Evolutionary conservation across 2,329 filamentous ascomycete genomes (phyloP), one percentile per base, ranked within the genome.

Genomic region (Neofusicoccum kwambonambiense): DNA sequence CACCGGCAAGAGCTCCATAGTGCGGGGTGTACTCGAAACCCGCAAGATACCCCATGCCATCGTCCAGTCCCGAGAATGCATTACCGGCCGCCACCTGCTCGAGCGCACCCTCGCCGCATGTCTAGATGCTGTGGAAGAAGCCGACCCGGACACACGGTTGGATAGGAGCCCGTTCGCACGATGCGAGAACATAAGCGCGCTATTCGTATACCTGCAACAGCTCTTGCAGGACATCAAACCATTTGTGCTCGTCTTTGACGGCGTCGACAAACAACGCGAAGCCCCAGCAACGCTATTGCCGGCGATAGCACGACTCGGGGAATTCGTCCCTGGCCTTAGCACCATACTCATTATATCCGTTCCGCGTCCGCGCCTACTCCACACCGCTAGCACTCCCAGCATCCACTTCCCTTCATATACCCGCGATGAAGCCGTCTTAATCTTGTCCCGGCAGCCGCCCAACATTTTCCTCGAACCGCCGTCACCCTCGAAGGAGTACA

Each of bases 171-270:
- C 81, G 27, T 84, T 86, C 61, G 82, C 84, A 35, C 83, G 89
- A 67, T 96, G 92, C 74, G 93, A 97, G 79, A 92, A 90, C 67
- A 79, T 97, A 61, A 90, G 91, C 65, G 87, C 90, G 61, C 80
- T 98, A 67, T 84, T 86, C 1, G 90, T 92, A 31, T 87, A 93
- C 71, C 80, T 98, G 65, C 84, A 84, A 67, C 85, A 82, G 72
- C 80, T 92, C 77, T 77, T 93, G 51, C 78, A 83, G 58, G 81
- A 83, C 2, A 66, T 68, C n/a, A 66, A 68, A 13, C 68, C 57
- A 68, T 93, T 97, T 70, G 88, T 94, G 8, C 78, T 98, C 65
- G 91, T 97, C 11, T 84, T 98, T 68, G 95, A 98, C 80, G 91
- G 88, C 11, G 89, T 98, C 65, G 94, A 98, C 75, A 86, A 84